phyloP scores from a whole-genome alignment of 495 filamentous ascomycete genomes.

The Trichoderma orchidacearum region DNA sequence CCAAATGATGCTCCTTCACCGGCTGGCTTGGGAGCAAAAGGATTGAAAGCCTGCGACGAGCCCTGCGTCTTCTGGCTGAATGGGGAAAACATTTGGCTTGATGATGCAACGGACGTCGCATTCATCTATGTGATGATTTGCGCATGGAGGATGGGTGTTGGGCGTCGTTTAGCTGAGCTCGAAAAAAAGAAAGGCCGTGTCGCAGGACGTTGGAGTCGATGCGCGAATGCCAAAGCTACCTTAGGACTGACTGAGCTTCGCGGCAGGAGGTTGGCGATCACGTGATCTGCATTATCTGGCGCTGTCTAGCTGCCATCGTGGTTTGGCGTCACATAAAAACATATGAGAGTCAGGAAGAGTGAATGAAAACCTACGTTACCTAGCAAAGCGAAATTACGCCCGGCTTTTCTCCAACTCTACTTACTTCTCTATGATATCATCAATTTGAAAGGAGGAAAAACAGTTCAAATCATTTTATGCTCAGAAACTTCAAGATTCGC shows the following conservation, averaged over 20 bases:
- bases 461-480: background rate
- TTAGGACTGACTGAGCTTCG: background rate
- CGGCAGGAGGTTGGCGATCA: background rate
- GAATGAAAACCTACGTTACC: too few species aligned
- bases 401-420: too few species aligned
- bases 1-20: background rate
- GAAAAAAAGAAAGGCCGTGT: background rate
- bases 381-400: too few species aligned
- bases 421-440: too few species aligned
- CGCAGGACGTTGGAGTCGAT: background rate
- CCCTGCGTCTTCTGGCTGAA: background rate
- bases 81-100: slow-evolving; percentile 1
- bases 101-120: slow-evolving; percentile 3
- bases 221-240: background rate
- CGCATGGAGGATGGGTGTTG: background rate
- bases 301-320: too few species aligned
- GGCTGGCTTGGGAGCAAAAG: background rate
- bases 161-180: background rate
- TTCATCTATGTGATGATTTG: slow-evolving; percentile 1
- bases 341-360: too few species aligned
- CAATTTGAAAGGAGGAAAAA: background rate
- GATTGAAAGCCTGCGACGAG: slow-evolving; percentile 1
- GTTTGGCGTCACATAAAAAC: too few species aligned
- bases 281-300: too few species aligned
- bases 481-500: background rate